phyloP scores from a whole-genome alignment of 495 filamentous ascomycete genomes.

The Xylaria palmicola region DNA sequence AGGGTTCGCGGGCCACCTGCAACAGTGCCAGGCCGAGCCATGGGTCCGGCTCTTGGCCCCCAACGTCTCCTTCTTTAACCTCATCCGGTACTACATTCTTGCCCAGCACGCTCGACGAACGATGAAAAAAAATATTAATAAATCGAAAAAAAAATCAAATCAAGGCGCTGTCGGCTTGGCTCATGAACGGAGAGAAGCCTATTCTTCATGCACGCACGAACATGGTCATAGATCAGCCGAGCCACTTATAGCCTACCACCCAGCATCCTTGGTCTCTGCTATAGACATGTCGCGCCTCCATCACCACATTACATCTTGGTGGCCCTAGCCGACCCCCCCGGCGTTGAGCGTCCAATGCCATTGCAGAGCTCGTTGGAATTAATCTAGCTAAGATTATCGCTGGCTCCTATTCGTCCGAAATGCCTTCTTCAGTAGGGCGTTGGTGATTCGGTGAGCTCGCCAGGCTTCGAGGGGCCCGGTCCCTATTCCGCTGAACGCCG shows the following conservation, averaged over 20 bases:
- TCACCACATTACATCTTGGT: slow-evolving; percentile 12
- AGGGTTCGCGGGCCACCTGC: slow-evolving; percentile 14
- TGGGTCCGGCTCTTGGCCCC: slow-evolving; percentile 5
- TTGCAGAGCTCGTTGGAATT: not conserved
- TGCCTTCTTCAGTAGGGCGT: not conserved
- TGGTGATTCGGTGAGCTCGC: not conserved
- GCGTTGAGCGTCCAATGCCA: not conserved
- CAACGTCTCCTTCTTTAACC: slow-evolving; percentile 3
- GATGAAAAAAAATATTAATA: not conserved
- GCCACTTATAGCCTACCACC: not conserved
- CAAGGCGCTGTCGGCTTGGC: not conserved
- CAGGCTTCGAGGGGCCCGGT: not conserved
- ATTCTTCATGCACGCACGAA: slow-evolving; percentile 15
- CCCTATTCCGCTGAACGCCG: slow-evolving; percentile 2
- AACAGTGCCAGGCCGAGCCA: slow-evolving; percentile 10
- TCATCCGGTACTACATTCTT: not conserved
- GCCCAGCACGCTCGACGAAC: not conserved
- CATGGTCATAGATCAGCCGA: not conserved
- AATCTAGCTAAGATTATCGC: not conserved
- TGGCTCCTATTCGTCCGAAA: not conserved
- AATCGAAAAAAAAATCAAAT: slow-evolving; percentile 1
- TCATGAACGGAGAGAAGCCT: slow-evolving; percentile 2
- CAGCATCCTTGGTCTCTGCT: slow-evolving; percentile 12
- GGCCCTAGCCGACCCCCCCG: slow-evolving; percentile 3
- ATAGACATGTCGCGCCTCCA: slow-evolving; percentile 19